These are phyloP conservation scores for Diutina sp. DNA, from an alignment of 1,139 yeast genomes.

Conservation along the genomic window DNA sequence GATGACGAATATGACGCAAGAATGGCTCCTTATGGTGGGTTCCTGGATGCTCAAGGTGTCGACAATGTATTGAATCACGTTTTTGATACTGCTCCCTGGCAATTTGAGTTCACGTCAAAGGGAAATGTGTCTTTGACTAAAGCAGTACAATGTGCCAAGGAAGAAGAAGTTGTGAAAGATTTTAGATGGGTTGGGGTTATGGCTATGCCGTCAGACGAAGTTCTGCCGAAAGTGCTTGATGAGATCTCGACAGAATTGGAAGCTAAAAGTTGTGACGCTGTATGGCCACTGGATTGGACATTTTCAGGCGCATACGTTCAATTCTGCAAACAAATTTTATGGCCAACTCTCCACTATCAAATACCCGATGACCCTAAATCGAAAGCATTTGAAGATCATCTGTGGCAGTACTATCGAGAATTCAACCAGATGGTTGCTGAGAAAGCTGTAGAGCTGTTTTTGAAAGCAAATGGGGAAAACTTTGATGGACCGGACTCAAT, in stretches of 20 bases:
- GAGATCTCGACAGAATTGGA: slow-evolving; percentile 34
- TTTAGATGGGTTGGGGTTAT: slow-evolving; percentile 79
- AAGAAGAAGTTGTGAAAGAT: slow-evolving; percentile 30
- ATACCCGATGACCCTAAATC: slow-evolving; percentile 92
- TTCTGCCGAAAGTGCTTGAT: slow-evolving; percentile 41
- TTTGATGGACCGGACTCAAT: slow-evolving; percentile 28
- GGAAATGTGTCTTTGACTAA: slow-evolving; percentile 87
- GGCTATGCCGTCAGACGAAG: slow-evolving; percentile 81
- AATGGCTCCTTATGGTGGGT: slow-evolving; percentile 69
- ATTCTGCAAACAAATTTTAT: slow-evolving; percentile 83
- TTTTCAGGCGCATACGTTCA: slow-evolving; percentile 85
- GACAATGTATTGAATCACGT: slow-evolving; percentile 31
- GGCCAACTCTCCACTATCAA: slow-evolving; percentile 97
- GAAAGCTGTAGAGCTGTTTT: slow-evolving; percentile 49
- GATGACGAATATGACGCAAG: slow-evolving; percentile 17
- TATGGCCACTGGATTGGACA: slow-evolving; percentile 62
- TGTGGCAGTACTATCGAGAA: slow-evolving; percentile 75
- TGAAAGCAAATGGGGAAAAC: slow-evolving; percentile 41
- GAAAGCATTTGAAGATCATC: slow-evolving; percentile 89
- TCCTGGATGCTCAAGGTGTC: slow-evolving; percentile 40
- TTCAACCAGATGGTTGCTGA: slow-evolving; percentile 78
- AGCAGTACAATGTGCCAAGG: slow-evolving; percentile 59
- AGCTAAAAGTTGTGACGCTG: slow-evolving; percentile 44
- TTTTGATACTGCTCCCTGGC: slow-evolving; percentile 69
- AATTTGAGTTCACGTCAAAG: slow-evolving; percentile 38